Evolutionary conservation across 2,329 filamentous ascomycete genomes (phyloP), one percentile per base, ranked within the genome.

Genomic region (Didymella segeticola): DNA sequence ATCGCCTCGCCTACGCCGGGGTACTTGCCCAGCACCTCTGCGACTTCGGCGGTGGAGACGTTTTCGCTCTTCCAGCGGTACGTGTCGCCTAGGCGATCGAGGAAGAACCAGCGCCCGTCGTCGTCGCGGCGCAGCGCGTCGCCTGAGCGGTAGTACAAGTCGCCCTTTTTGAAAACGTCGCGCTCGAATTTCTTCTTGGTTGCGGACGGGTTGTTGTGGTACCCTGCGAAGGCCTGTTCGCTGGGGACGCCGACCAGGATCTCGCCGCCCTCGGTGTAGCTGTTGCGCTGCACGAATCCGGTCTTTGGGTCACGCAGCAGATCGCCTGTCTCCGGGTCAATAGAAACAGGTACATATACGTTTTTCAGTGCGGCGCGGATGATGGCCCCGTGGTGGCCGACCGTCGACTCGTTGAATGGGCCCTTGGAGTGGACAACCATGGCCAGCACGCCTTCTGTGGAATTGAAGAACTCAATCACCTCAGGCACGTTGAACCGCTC

Each of bases 391-490:
- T 91, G 87, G 60, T 90, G 87, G 0, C 88, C 89, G 1, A 93
- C 87, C 25, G 81, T 79, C 6, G 83, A 80, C 2, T 82, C 59
- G 77, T 17, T 83, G 76, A 72, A 86, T 86, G 42, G 85, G 80
- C 15, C 87, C 83, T 46, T 67, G 22, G 53, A 65, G n/a, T 68
- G 63, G 2, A 68, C 88, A 31, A 84, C 70, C 31, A 91, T 75
- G 0, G 73, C 73, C 58, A 91, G 80, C 37, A 90, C 80, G 27
- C 88, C 88, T 72, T 92, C 89, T 0, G 87, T 90, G 26, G 85
- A 88, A 66, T 87, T 89, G 79, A 91, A 93, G 74, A 93, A 91
- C 72, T 92, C 89, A 51, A 78, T 79, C 2, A 92, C 83, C 33
- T 83, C 81, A 6, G 79, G 74, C 49, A 89, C 80, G 47, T 80